A percentile compares a stretch with the other conserved stretches of the same genome.
phyloP scores from a whole-genome alignment of 2,329 filamentous ascomycete species.

The Microdochium trichocladiopsis region DNA sequence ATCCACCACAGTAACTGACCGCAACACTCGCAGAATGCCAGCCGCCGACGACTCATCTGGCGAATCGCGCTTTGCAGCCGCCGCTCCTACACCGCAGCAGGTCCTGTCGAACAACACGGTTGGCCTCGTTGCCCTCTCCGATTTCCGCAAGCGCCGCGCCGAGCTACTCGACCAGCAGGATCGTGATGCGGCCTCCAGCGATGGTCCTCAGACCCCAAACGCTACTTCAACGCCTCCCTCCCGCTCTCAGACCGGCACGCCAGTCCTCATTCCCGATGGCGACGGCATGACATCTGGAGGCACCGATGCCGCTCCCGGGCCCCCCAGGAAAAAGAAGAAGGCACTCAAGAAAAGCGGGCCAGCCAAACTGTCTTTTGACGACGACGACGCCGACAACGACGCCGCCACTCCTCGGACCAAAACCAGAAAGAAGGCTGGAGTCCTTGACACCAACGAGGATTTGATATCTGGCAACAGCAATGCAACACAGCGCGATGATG shows the following conservation, averaged over 20 bases:
- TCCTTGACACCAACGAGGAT: background rate
- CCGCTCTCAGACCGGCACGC: constrained; percentile 39
- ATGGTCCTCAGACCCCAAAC: constrained; percentile 30
- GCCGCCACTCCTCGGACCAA: too few relatives aligned
- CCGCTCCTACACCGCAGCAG: constrained; percentile 72
- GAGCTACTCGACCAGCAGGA: constrained; percentile 91
- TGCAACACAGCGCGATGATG: constrained; percentile 17
- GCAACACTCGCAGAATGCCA: background rate
- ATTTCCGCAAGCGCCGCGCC: constrained; percentile 92
- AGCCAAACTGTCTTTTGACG: constrained; percentile 56
- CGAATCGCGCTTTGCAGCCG: constrained; percentile 62
- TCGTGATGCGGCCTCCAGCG: constrained; percentile 60
- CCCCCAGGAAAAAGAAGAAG: constrained; percentile 39
- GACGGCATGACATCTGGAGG: constrained; percentile 16
- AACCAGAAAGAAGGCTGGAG: too few relatives aligned
- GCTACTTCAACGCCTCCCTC: constrained; percentile 37
- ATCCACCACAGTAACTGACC: too few relatives aligned
- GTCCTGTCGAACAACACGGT: constrained; percentile 80
- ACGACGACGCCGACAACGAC: constrained; percentile 20
- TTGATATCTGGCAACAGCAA: background rate
- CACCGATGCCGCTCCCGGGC: constrained; percentile 20
- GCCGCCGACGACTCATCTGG: background rate
- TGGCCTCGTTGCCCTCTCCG: constrained; percentile 83
- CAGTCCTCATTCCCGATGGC: constrained; percentile 21
- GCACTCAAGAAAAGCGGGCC: constrained; percentile 26